These are phyloP conservation scores for Claviceps paspali DNA, from an alignment of 2,329 filamentous ascomycete genomes.

Conservation along the genomic window DNA sequence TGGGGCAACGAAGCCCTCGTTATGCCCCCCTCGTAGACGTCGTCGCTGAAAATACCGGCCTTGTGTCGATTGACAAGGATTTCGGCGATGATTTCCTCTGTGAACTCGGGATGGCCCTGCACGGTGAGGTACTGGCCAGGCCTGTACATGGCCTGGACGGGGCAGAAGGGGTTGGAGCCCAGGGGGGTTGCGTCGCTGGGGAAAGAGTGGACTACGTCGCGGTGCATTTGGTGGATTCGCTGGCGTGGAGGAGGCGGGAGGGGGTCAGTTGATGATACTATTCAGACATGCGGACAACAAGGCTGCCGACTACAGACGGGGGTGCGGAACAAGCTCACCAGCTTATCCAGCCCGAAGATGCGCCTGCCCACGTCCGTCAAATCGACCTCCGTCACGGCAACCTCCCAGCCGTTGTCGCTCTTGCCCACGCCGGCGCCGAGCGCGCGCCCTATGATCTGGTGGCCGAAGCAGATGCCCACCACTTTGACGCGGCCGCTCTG, in stretches of 20 bases:
- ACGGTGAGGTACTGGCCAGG: slow-evolving; percentile 24
- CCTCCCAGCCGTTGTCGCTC: slow-evolving; percentile 28
- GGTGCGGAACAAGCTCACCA: too few relatives aligned
- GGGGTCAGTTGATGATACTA: too few relatives aligned
- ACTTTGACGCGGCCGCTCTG: slow-evolving; percentile 43
- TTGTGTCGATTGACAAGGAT: slow-evolving; percentile 37
- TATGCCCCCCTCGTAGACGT: slow-evolving; percentile 53
- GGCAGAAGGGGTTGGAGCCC: slow-evolving; percentile 24
- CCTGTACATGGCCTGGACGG: slow-evolving; percentile 27
- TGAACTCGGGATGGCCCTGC: slow-evolving; percentile 34
- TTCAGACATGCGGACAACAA: too few relatives aligned
- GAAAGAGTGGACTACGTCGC: slow-evolving; percentile 25
- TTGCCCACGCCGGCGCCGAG: slow-evolving; percentile 22
- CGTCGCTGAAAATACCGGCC: slow-evolving; percentile 54
- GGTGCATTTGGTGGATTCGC: slow-evolving; percentile 32
- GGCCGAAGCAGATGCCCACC: slow-evolving; percentile 32
- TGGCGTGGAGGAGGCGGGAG: slow-evolving; percentile 17
- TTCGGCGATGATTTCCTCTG: slow-evolving; percentile 22
- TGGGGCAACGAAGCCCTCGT: slow-evolving; percentile 50
- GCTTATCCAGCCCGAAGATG: slow-evolving; percentile 22
- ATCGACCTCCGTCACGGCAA: slow-evolving; percentile 25
- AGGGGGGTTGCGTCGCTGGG: slow-evolving; percentile 25
- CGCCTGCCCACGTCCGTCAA: slow-evolving; percentile 24
- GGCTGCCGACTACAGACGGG: too few relatives aligned
- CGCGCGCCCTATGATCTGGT: slow-evolving; percentile 31